Conservation (phyloP, 768 basidiomycete species). For the Pisolithus tinctorius region DNA sequence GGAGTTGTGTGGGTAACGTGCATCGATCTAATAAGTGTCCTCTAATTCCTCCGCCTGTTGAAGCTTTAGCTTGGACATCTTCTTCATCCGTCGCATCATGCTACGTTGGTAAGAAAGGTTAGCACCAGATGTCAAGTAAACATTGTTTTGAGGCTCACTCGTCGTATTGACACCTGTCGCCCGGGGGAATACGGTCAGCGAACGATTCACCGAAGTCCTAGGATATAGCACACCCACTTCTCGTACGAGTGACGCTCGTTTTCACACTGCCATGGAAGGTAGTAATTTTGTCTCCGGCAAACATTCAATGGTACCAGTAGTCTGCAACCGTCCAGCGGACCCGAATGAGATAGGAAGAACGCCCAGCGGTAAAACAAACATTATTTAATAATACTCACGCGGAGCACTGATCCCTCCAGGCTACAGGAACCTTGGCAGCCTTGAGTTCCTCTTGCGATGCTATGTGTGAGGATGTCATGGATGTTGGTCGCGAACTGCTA, state of each 20-base stretch:
- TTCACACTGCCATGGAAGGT: conserved; percentile 91
- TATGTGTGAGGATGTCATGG: conserved; percentile 66
- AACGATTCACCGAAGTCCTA: not conserved
- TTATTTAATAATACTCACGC: conserved; percentile 49
- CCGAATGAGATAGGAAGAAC: not conserved
- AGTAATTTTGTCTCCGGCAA: conserved; percentile 72
- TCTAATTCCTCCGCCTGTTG: conserved; percentile 35
- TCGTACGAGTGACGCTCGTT: conserved; percentile 83
- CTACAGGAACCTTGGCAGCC: conserved; percentile 64
- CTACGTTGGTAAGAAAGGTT: conserved; percentile 31
- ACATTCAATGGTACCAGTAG: conserved; percentile 82
- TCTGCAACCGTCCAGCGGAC: conserved; percentile 32
- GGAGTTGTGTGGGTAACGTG: conserved; percentile 9
- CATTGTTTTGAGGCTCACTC: conserved; percentile 53
- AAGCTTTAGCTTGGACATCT: conserved; percentile 65
- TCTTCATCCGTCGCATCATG: conserved; percentile 84
- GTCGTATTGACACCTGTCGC: conserved; percentile 82
- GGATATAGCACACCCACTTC: conserved; percentile 51
- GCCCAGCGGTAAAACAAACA: too few species aligned
- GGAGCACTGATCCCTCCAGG: conserved; percentile 88
- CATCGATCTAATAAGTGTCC: conserved; percentile 19
- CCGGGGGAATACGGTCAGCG: not conserved
- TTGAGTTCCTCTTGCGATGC: conserved; percentile 84
- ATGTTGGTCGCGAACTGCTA: not conserved
- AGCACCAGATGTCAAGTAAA: conserved; percentile 1